These are phyloP conservation scores for Pisolithus orientalis DNA, from an alignment of 768 basidiomycete genomes.

Conservation along the genomic window DNA sequence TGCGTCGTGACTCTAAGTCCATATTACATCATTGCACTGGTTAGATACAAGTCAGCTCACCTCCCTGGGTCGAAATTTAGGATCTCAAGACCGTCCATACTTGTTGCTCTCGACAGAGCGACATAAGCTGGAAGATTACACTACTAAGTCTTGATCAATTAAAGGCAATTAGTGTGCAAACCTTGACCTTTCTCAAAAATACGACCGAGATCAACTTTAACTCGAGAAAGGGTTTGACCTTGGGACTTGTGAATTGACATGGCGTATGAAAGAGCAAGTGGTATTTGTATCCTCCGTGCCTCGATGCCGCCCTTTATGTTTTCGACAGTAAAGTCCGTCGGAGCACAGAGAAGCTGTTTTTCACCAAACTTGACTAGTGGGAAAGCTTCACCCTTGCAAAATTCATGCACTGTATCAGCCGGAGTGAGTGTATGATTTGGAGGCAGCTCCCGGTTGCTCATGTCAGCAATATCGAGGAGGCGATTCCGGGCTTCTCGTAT, in stretches of 20 bases:
- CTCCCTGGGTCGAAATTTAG: conserved; percentile 29
- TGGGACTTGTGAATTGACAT: conserved; percentile 99
- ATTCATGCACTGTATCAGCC: conserved; percentile 9
- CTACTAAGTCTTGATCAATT: background rate
- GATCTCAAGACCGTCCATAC: conserved; percentile 35
- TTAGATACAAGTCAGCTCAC: conserved; percentile 11
- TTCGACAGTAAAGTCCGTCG: conserved; percentile 29
- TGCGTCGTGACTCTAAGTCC: conserved; percentile 31
- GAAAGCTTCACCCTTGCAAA: conserved; percentile 18
- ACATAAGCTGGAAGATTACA: conserved; percentile 23
- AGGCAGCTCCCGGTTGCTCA: conserved; percentile 12
- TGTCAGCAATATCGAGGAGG: conserved; percentile 23
- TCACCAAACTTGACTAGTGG: conserved; percentile 33
- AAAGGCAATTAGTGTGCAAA: conserved; percentile 6
- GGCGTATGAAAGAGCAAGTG: conserved; percentile 88
- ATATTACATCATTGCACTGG: background rate
- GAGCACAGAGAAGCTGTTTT: conserved; percentile 22
- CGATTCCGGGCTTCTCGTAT: conserved; percentile 23
- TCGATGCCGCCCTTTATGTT: conserved; percentile 29
- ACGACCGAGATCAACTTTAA: conserved; percentile 85
- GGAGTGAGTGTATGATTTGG: background rate
- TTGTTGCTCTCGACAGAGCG: conserved; percentile 35
- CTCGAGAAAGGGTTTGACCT: conserved; percentile 90
- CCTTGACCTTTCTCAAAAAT: conserved; percentile 84
- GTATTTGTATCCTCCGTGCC: conserved; percentile 48